Conservation (phyloP, 345 rosid genomes). For the Salix exigua region DNA sequence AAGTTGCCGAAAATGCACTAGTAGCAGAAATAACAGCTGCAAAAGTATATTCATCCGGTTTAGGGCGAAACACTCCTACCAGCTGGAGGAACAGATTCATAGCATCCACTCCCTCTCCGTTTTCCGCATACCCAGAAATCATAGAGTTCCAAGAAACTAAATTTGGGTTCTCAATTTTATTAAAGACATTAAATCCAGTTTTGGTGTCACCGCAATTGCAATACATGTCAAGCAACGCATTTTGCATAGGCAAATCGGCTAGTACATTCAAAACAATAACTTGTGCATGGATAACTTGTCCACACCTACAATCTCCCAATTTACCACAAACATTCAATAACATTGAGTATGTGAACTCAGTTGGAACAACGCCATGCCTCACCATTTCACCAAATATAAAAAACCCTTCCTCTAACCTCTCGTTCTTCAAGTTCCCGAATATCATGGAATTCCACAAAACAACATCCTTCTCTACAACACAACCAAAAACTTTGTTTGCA, state of each 20-base stretch:
- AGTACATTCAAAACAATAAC: conserved; percentile 32
- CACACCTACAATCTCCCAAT: conserved; percentile 39
- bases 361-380: conserved; percentile 46
- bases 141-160: conserved; percentile 85
- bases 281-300: conserved; percentile 54
- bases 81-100: conserved; percentile 48
- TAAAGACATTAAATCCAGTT: conserved; percentile 45
- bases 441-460: conserved; percentile 79
- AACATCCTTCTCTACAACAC: conserved; percentile 48
- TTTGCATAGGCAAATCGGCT: conserved; percentile 60
- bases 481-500: conserved; percentile 43
- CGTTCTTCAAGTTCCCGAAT: conserved; percentile 63
- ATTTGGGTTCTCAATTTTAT: conserved; percentile 41
- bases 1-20: conserved; percentile 26
- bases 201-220: conserved; percentile 51
- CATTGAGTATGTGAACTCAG: conserved; percentile 67
- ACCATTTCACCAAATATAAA: conserved; percentile 46
- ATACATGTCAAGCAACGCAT: conserved; percentile 85
- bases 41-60: conserved; percentile 77
- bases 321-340: conserved; percentile 63
- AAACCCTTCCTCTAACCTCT: conserved; percentile 42
- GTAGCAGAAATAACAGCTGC: conserved; percentile 63
- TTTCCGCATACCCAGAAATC: conserved; percentile 62
- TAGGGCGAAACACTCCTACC: conserved; percentile 29
- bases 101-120: conserved; percentile 53